Base-by-base conservation (phyloP, 352 stramenopile species). In the Pythium plurisporium region DNA sequence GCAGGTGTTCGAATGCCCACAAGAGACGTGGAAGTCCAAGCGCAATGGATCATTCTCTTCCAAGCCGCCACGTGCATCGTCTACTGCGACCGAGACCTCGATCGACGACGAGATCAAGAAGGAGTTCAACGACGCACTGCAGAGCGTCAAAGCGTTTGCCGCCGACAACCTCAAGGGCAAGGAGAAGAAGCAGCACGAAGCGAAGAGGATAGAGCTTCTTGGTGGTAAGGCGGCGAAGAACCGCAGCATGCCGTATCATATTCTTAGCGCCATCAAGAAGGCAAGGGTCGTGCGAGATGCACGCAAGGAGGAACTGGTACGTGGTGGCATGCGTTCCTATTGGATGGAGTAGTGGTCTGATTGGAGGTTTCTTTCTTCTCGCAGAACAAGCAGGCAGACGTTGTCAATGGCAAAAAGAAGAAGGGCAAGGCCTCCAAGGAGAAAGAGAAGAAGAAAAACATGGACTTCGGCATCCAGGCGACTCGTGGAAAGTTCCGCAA, bases 401-500 rank as follows among this genome's bases (percentile, higher is more conserved):
- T 93, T 41, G 77, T 93, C 56, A 82, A 60, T 10, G 80, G 82
- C 43, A 91, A 91, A 67, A 62, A 70, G 34, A 87, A 79, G 55
- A 59, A 57, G 3, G 60, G 50, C 40, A 79, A 61, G 53, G 80
- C 76, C 29, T 61, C 65, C 23, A 62, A 77, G 40, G 62, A 79
- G 58, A 65, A 85, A 22, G 43, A 61, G 17, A 90, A 86, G 54
- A 80, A 74, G 30, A 87, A 85, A 57, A 87, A 79, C 30, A 56
- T 86, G 26, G 83, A 93, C 63, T 89, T 67, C n/a, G 83, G 83
- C 8, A 52, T 90, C 14, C 79, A 90, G 55, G 81, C 77, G 11
- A 91, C 83, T 6, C 82, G 86, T 49, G 83, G 83, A 22, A 65
- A 70, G 27, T 89, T 93, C 59, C 85, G 86, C 60, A 74, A 87